Evolutionary conservation across 345 rosid species (phyloP).

Genomic region (Garcia nutans): DNA sequence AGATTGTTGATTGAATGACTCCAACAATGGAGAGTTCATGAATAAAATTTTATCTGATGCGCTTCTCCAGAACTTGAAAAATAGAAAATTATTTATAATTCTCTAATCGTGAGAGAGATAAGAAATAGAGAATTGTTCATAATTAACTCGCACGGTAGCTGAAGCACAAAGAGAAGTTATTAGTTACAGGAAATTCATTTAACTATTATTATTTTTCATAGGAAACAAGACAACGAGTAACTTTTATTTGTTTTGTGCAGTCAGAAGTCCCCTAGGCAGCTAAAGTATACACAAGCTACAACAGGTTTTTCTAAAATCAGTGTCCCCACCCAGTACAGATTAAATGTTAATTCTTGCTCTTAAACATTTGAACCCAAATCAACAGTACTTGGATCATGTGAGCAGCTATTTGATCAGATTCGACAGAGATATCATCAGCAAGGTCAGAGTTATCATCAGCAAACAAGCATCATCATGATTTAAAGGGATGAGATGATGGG

Average conservation of each 20-base stretch:
- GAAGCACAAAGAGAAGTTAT: background rate
- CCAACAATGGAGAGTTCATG: background rate
- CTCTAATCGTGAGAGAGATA: no score
- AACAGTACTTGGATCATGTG: background rate
- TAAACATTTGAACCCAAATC: conserved; percentile 3
- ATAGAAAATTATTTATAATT: background rate
- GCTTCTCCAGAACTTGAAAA: no score
- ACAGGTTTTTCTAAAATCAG: conserved; percentile 17
- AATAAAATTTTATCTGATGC: no score
- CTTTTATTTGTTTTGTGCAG: conserved; percentile 4
- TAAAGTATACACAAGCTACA: conserved; percentile 41
- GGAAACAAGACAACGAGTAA: background rate
- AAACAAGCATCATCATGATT: conserved; percentile 41
- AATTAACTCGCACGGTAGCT: no score
- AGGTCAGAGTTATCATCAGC: conserved; percentile 27
- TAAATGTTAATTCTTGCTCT: background rate
- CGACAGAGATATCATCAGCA: conserved; percentile 11
- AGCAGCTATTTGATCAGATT: conserved; percentile 11
- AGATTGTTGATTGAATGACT: background rate
- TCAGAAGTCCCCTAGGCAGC: conserved; percentile 30
- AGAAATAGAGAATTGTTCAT: background rate
- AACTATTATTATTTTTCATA: background rate
- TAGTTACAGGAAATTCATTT: background rate
- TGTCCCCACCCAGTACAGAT: background rate
- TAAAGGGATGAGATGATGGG: conserved; percentile 46